Base-by-base conservation (phyloP, 139 green algal genomes). In the Chara braunii region DNA sequence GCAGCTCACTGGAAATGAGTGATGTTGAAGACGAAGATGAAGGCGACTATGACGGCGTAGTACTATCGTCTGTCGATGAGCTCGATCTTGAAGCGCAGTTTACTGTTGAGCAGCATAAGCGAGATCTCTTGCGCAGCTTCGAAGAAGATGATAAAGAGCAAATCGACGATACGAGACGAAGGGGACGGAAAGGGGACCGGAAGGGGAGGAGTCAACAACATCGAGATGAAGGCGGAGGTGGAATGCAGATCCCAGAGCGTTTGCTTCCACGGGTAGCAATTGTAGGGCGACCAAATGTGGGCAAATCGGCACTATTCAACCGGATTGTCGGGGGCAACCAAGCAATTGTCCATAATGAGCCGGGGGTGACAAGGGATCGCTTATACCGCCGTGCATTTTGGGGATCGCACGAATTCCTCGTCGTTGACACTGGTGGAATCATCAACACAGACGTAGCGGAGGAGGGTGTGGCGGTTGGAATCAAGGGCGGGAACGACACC, bases 261-360 rank as follows among this genome's bases (percentile, higher is more conserved):
- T 32, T 64, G 37, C 73, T 88, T 42, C 83, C 83, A 26, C 75
- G 77, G 48, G 80, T 94, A 30, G 92, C 92, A 2, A 86, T 97
- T 28, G 81, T 98, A 37, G 92, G 92, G 0, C 75, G 92, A 0
- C 92, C 92, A 30, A 98, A 98, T 65, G 92, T 98, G 28, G 92
- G 92, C 44, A 98, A 98, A 80, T 91, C 82, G n/a, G 91, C 90
- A 1, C 80, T 98, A 51, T 98, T 98, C 81, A 98, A 98, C 76
- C 83, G 92, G 12, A 78, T 98, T 1, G 68, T 26, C 11, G 68
- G 68, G 61, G 68, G 12, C 22, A 23, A 75, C 14, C 11, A 87
- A 42, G 93, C 92, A 6, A 95, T 98, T 64, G 93, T 97, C 62
- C 94, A 88, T 44, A 91, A 98, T 35, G 71, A 85, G 89, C 65